Evolutionary conservation across 140 eudicot genomes (phyloP).

Genomic region (Flaveria floridana): DNA sequence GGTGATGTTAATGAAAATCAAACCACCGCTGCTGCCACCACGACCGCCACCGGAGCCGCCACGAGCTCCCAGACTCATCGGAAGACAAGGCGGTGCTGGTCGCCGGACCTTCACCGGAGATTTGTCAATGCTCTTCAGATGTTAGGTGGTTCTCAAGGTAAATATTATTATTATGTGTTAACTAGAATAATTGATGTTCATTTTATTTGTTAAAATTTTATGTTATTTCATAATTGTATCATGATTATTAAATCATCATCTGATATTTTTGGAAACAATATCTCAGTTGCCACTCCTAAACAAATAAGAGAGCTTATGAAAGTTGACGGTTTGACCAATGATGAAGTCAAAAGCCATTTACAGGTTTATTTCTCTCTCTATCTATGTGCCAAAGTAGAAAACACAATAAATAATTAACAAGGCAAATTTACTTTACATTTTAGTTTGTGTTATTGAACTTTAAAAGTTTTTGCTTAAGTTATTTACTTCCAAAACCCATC

Average conservation of each 20-base stretch:
- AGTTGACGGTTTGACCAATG: conserved; percentile 99
- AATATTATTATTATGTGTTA: neutral
- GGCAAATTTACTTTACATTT: neutral
- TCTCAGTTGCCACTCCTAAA: conserved; percentile 95
- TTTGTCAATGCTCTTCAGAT: conserved; percentile 95
- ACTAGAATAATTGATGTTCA: neutral
- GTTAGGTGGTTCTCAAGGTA: conserved; percentile 99
- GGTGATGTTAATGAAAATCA: conserved; percentile 38
- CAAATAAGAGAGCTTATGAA: conserved; percentile 98
- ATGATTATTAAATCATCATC: conserved; percentile 31
- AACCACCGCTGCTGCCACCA: conserved; percentile 28
- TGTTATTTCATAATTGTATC: conserved; percentile 9
- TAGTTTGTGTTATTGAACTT: neutral
- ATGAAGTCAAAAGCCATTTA: conserved; percentile 98
- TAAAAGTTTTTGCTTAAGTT: neutral
- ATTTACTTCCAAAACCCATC: neutral
- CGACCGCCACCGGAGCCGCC: conserved; percentile 25
- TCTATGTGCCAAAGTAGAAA: neutral
- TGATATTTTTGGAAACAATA: conserved; percentile 34
- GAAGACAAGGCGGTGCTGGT: conserved; percentile 94
- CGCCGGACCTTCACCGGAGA: conserved; percentile 93
- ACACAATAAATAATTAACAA: neutral
- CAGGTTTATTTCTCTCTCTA: conserved; percentile 51
- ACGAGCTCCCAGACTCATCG: conserved; percentile 63
- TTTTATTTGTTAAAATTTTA: neutral